Evolutionary conservation across 2,329 filamentous ascomycete genomes (phyloP).

Genomic region (Xylariomycetidae sp.): DNA sequence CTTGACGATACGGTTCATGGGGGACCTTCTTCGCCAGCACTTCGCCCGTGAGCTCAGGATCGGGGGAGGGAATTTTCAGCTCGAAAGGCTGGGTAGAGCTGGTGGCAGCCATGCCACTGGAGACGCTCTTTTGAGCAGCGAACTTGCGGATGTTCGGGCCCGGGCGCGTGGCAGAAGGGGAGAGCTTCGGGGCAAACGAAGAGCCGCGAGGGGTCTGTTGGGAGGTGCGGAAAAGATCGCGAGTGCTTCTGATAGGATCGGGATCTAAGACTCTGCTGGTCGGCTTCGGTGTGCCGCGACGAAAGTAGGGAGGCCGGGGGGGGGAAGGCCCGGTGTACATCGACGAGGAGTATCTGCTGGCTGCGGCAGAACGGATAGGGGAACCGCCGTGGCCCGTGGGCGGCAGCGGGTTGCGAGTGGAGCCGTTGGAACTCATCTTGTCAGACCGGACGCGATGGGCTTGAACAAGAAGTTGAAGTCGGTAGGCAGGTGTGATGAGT

Average conservation of each 20-base stretch:
- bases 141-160: conserved; percentile 22
- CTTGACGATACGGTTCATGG: conserved; percentile 42
- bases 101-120: conserved; percentile 44
- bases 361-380: conserved; percentile 21
- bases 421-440: conserved; percentile 22
- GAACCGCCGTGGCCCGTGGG: conserved; percentile 23
- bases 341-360: conserved; percentile 27
- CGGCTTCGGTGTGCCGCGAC: too few relatives aligned
- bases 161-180: conserved; percentile 17
- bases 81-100: conserved; percentile 47
- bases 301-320: too few relatives aligned
- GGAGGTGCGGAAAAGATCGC: conserved; percentile 26
- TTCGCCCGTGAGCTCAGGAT: conserved; percentile 50
- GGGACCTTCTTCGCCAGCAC: conserved; percentile 48
- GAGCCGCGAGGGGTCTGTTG: conserved; percentile 20
- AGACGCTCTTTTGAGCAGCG: conserved; percentile 32
- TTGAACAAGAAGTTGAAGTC: too few relatives aligned
- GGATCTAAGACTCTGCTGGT: too few relatives aligned
- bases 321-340: too few relatives aligned
- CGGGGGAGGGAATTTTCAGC: conserved; percentile 54
- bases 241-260: too few relatives aligned
- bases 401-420: conserved; percentile 24
- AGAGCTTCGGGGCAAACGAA: conserved; percentile 24
- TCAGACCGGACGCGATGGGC: conserved; percentile 3
- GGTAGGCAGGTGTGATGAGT: neutral